phyloP scores from a whole-genome alignment of 2,329 filamentous ascomycete genomes.

The Aspergillus flavus region DNA sequence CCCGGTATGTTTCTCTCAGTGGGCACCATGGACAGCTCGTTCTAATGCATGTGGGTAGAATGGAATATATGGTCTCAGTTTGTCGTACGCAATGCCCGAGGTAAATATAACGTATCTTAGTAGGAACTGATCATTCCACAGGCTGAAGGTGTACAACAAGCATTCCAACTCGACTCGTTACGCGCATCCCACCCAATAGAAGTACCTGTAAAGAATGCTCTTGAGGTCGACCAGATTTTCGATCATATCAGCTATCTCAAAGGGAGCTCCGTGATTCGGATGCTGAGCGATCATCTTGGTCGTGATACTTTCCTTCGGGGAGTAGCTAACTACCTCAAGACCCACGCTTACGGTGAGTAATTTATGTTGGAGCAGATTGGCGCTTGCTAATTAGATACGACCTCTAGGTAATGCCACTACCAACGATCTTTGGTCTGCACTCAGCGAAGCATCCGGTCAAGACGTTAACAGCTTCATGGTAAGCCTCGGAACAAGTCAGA shows the following conservation, averaged over 20 bases:
- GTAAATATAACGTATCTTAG: slow-evolving; percentile 44
- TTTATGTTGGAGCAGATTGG: not conserved
- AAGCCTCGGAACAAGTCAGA: slow-evolving; percentile 10
- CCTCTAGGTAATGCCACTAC: slow-evolving; percentile 74
- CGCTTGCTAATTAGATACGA: slow-evolving; percentile 9
- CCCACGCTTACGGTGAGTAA: slow-evolving; percentile 73
- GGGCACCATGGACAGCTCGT: not conserved
- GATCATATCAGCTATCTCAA: slow-evolving; percentile 96
- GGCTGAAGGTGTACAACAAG: slow-evolving; percentile 90
- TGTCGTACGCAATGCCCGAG: slow-evolving; percentile 67
- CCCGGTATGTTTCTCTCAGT: slow-evolving; percentile 55
- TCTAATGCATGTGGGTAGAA: slow-evolving; percentile 53
- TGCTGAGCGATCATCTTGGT: slow-evolving; percentile 89
- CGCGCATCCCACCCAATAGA: slow-evolving; percentile 95
- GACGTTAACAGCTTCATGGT: slow-evolving; percentile 86
- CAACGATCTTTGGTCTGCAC: slow-evolving; percentile 83
- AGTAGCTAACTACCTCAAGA: slow-evolving; percentile 85
- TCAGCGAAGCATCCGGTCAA: slow-evolving; percentile 83
- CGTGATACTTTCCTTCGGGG: slow-evolving; percentile 87
- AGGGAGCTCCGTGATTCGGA: slow-evolving; percentile 93
- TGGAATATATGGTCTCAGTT: slow-evolving; percentile 99
- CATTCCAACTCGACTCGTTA: slow-evolving; percentile 85
- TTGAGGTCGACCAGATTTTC: slow-evolving; percentile 98
- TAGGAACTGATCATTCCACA: slow-evolving; percentile 47
- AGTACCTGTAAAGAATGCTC: slow-evolving; percentile 87